Percentiles rank a stretch among this genome's conserved stretches.
phyloP scores from a whole-genome alignment of 306 rosid species.

The Elaeagnus macrophylla region DNA sequence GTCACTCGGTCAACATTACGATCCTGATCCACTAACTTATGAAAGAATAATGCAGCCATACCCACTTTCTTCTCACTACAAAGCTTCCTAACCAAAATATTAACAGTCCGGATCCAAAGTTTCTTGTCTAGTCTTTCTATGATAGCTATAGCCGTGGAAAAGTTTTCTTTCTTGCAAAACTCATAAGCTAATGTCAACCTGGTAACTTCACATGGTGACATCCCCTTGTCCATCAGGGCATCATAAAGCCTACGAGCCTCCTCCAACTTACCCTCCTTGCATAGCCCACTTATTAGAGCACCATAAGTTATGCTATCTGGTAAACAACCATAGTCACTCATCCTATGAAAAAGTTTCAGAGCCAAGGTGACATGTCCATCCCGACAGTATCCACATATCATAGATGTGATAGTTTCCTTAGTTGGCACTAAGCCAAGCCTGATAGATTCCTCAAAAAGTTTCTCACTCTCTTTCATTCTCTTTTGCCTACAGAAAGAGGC shows the following conservation, averaged over 20 bases:
- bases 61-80: slow-evolving; percentile 73
- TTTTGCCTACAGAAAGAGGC: slow-evolving; percentile 61
- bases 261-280: slow-evolving; percentile 58
- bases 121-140: slow-evolving; percentile 60
- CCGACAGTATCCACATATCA: slow-evolving; percentile 79
- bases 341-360: slow-evolving; percentile 44
- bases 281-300: slow-evolving; percentile 80
- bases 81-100: slow-evolving; percentile 69
- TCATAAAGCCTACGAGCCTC: slow-evolving; percentile 60
- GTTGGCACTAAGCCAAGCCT: slow-evolving; percentile 57
- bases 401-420: slow-evolving; percentile 73
- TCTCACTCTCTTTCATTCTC: slow-evolving; percentile 55
- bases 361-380: slow-evolving; percentile 53
- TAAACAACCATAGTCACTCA: slow-evolving; percentile 59
- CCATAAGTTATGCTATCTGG: slow-evolving; percentile 63
- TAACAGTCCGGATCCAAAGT: slow-evolving; percentile 61
- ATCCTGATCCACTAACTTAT: slow-evolving; percentile 59
- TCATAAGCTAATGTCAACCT: slow-evolving; percentile 70
- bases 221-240: slow-evolving; percentile 61
- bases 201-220: slow-evolving; percentile 82
- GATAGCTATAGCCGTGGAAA: slow-evolving; percentile 54
- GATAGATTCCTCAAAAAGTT: slow-evolving; percentile 46
- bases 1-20: slow-evolving; percentile 53
- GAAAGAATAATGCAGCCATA: slow-evolving; percentile 73
- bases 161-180: slow-evolving; percentile 60